Evolutionary conservation across 305 asterid species (phyloP).

Genomic region (Fraxinus baroniana): DNA sequence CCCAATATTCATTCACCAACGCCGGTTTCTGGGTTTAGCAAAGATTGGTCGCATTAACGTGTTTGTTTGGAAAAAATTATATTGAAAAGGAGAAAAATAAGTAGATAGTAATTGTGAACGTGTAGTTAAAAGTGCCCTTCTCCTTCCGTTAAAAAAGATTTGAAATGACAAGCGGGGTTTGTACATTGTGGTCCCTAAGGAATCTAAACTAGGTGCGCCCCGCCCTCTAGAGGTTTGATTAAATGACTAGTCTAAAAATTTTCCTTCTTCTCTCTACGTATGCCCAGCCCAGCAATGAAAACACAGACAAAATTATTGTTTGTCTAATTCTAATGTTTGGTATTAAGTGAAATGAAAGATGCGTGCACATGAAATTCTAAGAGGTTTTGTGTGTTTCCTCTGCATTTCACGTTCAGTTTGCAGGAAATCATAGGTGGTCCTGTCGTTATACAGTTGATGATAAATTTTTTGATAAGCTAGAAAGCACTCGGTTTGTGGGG

Average conservation of each 20-base stretch:
- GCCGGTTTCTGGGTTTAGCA: too few species aligned
- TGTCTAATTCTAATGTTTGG: not conserved
- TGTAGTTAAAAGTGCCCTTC: not conserved
- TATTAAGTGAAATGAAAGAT: not conserved
- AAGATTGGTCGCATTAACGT: too few species aligned
- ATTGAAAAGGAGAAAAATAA: too few species aligned
- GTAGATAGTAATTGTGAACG: too few species aligned
- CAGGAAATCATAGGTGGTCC: slow-evolving; percentile 31
- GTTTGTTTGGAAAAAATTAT: too few species aligned
- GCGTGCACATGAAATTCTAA: not conserved
- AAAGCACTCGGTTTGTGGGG: slow-evolving; percentile 22
- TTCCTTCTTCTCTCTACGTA: not conserved
- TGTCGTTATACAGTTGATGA: slow-evolving; percentile 18
- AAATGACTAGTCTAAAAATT: not conserved
- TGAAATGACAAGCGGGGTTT: not conserved
- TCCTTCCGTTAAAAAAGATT: not conserved
- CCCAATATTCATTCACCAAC: too few species aligned
- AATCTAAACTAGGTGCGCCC: not conserved
- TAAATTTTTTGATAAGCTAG: slow-evolving; percentile 26
- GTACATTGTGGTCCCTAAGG: not conserved
- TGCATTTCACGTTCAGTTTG: slow-evolving; percentile 18
- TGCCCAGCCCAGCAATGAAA: not conserved
- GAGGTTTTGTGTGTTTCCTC: not conserved
- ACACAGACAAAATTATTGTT: not conserved
- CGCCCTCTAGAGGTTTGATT: not conserved